Evolutionary conservation across 1,284 basidiomycete species (phyloP), one percentile per base, ranked within the genome.

Genomic region (Rhodotorula mucilaginosa): DNA sequence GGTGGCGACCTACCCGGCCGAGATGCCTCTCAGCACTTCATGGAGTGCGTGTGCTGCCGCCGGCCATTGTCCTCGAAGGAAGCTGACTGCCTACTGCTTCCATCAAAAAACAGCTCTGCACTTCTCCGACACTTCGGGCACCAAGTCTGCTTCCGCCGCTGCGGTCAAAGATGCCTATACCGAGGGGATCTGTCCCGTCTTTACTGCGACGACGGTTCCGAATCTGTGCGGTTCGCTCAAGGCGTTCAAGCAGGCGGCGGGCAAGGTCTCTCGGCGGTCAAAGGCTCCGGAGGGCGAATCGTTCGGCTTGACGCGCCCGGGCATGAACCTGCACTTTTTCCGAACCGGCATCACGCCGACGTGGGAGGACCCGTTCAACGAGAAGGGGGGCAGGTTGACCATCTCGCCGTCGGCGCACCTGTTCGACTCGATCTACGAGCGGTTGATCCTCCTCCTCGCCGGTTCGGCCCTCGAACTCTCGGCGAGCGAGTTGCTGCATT

Each of bases 341-440:
- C 61, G 72, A 3, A 61, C 68, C 2, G 74, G 74, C 6, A 74
- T 76, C 47, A 52, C n/a, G 31, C 74, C 74, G 34, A 74, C 74
- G 6, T 76, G 74, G 74, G 74, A 76, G 58, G 74, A 76, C 54
- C 68, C 72, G n/a, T 76, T 71, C 65, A 76, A 76, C 68, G 73
- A 68, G 58, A 74, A 76, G 61, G 74, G 74, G 21, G 74, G 74
- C 26, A 68, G 74, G 16, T 59, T 76, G 47, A 76, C 70, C 49
- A 76, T 76, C 66, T 72, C 72, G 1, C 74, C 74, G 13, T 56
- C 57, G 4, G 64, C 68, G 15, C 51, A 60, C 21, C 44, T 63
- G 34, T 74, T 76, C 60, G 74, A 76, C 61, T 15, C 58, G 23
- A 65, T 70, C 61, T 76, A 68, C 65, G 74, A 76, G 61, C 72